These are phyloP conservation scores for Lipomyces spencermartinsiae DNA, from an alignment of 805 yeast species.

Conservation along the genomic window DNA sequence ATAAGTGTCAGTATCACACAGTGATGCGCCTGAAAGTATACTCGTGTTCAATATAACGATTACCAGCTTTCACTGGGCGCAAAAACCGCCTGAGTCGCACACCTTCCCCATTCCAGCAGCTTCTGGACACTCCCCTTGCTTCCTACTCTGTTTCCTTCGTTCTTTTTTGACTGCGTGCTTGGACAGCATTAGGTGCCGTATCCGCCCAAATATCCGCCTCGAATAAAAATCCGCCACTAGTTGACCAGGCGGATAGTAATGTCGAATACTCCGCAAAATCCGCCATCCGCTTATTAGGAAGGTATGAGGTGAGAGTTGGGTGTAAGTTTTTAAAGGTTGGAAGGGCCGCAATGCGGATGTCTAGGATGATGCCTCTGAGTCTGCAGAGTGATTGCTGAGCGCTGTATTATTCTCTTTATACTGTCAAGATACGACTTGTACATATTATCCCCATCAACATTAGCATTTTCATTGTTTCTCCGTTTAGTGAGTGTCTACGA, in stretches of 20 bases:
- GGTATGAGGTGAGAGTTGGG: background rate
- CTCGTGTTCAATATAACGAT: too few relatives aligned
- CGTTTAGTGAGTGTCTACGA: background rate
- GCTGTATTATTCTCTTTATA: background rate
- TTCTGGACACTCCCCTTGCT: too few relatives aligned
- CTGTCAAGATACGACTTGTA: background rate
- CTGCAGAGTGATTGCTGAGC: background rate
- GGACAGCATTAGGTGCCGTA: too few relatives aligned
- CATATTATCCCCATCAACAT: conserved; percentile 7
- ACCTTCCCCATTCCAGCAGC: too few relatives aligned
- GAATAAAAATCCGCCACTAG: background rate
- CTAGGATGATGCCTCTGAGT: background rate
- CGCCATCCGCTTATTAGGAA: background rate
- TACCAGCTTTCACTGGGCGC: too few relatives aligned
- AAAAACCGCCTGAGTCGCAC: too few relatives aligned
- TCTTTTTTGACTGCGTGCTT: too few relatives aligned
- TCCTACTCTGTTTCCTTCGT: too few relatives aligned
- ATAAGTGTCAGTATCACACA: too few relatives aligned
- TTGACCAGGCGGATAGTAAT: background rate
- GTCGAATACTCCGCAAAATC: conserved; percentile 4
- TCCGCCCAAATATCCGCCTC: background rate
- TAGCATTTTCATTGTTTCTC: background rate
- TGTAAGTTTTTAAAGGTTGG: background rate
- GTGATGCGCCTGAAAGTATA: too few relatives aligned
- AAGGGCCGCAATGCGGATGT: background rate